Conservation (phyloP, 352 stramenopile genomes). For the Pythium coloratum region DNA sequence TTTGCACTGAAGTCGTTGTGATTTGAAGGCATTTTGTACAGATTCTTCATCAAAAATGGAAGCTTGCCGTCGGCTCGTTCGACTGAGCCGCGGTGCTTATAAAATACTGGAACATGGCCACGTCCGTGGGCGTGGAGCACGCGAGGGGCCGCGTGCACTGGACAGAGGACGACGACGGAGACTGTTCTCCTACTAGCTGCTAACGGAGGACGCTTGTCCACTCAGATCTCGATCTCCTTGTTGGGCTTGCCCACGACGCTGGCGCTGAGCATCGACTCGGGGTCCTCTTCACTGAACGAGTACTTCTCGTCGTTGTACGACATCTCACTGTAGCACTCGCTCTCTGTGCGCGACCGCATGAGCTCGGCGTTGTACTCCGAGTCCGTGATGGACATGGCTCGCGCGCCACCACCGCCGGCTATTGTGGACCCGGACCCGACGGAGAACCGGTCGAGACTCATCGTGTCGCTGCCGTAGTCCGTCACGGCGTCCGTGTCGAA, state of each 20-base stretch:
- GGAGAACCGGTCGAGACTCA: slow-evolving; percentile 53
- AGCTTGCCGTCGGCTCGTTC: background rate
- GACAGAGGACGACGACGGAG: background rate
- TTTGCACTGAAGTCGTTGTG: background rate
- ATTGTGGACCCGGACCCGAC: slow-evolving; percentile 47
- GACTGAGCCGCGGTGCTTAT: background rate
- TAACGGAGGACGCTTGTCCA: background rate
- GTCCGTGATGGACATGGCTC: slow-evolving; percentile 61
- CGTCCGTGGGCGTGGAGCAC: background rate
- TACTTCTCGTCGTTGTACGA: slow-evolving; percentile 86
- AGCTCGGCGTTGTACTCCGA: slow-evolving; percentile 67
- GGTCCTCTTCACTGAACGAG: slow-evolving; percentile 56
- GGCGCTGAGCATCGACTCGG: slow-evolving; percentile 35
- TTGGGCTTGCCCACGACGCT: slow-evolving; percentile 33
- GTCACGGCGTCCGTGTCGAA: slow-evolving; percentile 53
- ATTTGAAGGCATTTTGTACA: slow-evolving; percentile 1
- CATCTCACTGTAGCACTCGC: slow-evolving; percentile 77
- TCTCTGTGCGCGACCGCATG: slow-evolving; percentile 44
- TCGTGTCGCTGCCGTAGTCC: slow-evolving; percentile 56
- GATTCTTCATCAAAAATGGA: background rate
- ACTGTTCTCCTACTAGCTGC: background rate
- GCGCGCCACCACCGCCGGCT: slow-evolving; percentile 26
- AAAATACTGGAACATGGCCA: background rate
- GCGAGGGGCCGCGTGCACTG: background rate
- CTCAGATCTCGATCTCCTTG: slow-evolving; percentile 73